Evolutionary conservation across 345 rosid genomes (phyloP).

Genomic region (Hypericum androsaemum): DNA sequence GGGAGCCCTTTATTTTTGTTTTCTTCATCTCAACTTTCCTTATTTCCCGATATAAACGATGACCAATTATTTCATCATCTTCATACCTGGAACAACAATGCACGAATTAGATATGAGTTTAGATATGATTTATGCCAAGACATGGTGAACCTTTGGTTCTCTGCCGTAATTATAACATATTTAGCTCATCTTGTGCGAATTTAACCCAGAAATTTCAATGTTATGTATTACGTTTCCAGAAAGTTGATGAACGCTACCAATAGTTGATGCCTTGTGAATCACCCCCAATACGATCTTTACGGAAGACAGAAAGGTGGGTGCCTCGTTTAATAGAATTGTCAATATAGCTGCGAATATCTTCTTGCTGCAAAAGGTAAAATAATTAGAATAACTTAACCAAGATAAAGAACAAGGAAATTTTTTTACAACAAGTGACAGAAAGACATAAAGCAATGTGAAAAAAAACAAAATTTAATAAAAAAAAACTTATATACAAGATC

Average conservation of each 20-base stretch:
- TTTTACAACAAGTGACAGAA: no score
- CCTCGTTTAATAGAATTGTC: slow-evolving; percentile 87
- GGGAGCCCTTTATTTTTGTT: slow-evolving; percentile 75
- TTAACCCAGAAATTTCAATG: background rate
- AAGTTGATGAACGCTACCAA: slow-evolving; percentile 43
- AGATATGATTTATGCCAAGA: background rate
- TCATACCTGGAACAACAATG: slow-evolving; percentile 55
- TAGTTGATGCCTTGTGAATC: slow-evolving; percentile 88
- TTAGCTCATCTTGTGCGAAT: no score
- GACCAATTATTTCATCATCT: slow-evolving; percentile 84
- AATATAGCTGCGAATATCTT: slow-evolving; percentile 80
- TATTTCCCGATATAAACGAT: slow-evolving; percentile 89
- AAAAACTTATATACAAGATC: no score
- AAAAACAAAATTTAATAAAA: no score
- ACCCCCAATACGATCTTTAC: slow-evolving; percentile 92
- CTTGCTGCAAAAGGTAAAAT: slow-evolving; percentile 60
- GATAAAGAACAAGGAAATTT: no score
- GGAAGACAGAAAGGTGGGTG: slow-evolving; percentile 65
- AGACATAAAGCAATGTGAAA: no score
- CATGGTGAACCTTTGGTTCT: no score
- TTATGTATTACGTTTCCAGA: slow-evolving; percentile 1
- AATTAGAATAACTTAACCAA: no score
- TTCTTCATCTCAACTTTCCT: slow-evolving; percentile 72
- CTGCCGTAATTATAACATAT: no score
- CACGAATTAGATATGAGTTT: background rate